These are phyloP conservation scores for Pleurotus sapidus DNA, from an alignment of 768 basidiomycete species.

Conservation along the genomic window DNA sequence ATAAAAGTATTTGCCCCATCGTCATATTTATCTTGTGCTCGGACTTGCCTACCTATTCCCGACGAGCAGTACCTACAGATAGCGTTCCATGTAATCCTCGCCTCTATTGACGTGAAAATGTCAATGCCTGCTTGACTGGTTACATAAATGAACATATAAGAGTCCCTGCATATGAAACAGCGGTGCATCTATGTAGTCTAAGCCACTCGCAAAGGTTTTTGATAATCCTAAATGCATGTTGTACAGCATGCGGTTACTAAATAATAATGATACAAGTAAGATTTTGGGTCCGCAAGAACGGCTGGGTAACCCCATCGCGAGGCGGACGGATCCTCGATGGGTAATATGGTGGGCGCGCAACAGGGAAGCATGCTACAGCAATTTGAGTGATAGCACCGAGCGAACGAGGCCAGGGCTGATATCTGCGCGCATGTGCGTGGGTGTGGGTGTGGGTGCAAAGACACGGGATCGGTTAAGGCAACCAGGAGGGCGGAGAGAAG, in stretches of 20 bases:
- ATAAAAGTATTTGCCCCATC: too few species aligned
- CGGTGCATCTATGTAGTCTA: too few species aligned
- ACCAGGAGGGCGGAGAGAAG: neutral
- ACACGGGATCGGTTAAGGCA: too few species aligned
- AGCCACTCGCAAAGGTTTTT: neutral
- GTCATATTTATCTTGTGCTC: neutral
- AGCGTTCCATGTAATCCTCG: too few species aligned
- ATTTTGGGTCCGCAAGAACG: neutral
- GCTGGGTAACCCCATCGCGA: neutral
- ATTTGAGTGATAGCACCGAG: neutral
- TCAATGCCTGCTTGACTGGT: too few species aligned
- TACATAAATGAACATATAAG: too few species aligned
- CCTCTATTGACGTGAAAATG: too few species aligned
- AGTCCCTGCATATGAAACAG: too few species aligned
- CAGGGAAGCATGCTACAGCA: too few species aligned
- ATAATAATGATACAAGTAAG: slow-evolving; percentile 8
- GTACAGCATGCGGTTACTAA: slow-evolving; percentile 7
- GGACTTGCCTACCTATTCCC: too few species aligned
- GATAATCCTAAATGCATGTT: slow-evolving; percentile 2
- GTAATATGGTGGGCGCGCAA: neutral
- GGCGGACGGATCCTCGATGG: neutral
- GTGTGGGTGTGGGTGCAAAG: neutral
- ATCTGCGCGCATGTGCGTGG: neutral
- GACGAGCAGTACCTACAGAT: too few species aligned
- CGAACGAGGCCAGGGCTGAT: neutral